These are phyloP conservation scores for Datisca glomerata DNA, from an alignment of 306 rosid genomes.

Conservation along the genomic window DNA sequence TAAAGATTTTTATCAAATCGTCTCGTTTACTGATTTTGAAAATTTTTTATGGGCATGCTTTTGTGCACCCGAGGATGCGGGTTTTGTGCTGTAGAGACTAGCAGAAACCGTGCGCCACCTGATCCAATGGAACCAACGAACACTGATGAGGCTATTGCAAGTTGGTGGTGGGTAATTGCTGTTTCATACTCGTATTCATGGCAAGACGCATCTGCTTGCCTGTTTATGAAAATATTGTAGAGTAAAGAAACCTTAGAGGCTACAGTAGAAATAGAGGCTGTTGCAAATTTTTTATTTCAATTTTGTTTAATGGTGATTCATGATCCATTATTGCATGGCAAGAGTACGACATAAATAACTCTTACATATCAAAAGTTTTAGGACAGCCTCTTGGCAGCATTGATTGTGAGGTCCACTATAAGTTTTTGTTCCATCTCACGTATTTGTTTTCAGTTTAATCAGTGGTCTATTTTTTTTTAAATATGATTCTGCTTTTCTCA, in stretches of 20 bases:
- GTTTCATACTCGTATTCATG: too few relatives aligned
- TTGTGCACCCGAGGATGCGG: slow-evolving; percentile 97
- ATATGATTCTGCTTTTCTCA: not conserved
- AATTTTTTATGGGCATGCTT: too few relatives aligned
- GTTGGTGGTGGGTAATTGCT: slow-evolving; percentile 61
- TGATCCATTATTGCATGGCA: too few relatives aligned
- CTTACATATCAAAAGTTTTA: too few relatives aligned
- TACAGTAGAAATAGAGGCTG: not conserved
- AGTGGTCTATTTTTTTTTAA: not conserved
- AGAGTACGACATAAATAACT: too few relatives aligned
- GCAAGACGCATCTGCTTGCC: too few relatives aligned
- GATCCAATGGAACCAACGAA: slow-evolving; percentile 86
- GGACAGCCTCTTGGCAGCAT: too few relatives aligned
- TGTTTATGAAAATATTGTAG: not conserved
- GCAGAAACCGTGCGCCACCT: slow-evolving; percentile 83
- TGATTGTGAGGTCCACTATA: too few relatives aligned
- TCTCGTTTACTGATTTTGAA: too few relatives aligned
- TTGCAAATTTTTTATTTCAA: too few relatives aligned
- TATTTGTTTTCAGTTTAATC: not conserved
- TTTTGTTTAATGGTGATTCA: too few relatives aligned
- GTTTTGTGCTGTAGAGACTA: slow-evolving; percentile 93
- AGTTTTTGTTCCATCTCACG: not conserved
- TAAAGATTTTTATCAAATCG: too few relatives aligned
- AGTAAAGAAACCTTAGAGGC: not conserved
- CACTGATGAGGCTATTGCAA: slow-evolving; percentile 76